Conservation (phyloP, 1,284 basidiomycete genomes). For the Wallemia ichthyophaga region DNA sequence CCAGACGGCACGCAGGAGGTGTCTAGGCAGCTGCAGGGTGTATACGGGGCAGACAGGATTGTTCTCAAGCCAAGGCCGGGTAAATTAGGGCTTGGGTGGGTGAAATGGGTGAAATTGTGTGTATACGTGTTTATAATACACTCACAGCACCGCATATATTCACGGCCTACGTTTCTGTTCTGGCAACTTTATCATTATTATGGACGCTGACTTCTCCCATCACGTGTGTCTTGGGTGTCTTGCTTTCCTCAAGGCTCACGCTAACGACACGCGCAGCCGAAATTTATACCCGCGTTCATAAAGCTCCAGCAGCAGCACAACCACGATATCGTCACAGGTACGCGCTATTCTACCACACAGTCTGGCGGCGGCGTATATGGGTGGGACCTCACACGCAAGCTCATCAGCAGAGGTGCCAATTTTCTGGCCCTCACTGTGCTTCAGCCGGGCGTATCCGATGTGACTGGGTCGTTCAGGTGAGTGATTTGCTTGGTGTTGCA, state of each 20-base stretch:
- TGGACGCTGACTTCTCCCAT: conserved; percentile 88
- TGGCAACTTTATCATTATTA: conserved; percentile 82
- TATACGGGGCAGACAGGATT: conserved; percentile 58
- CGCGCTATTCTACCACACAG: conserved; percentile 30
- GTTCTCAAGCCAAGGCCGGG: conserved; percentile 57
- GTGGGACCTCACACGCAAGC: conserved; percentile 61
- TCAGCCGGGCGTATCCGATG: conserved; percentile 50
- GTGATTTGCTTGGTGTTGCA: conserved; percentile 9
- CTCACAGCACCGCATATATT: conserved; percentile 55
- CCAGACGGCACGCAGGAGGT: conserved; percentile 75
- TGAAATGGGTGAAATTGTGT: conserved; percentile 5
- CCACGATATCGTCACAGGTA: conserved; percentile 66
- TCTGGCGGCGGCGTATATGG: conserved; percentile 45
- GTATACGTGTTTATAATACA: neutral
- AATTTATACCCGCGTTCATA: conserved; percentile 5
- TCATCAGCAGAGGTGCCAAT: conserved; percentile 59
- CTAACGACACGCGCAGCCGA: conserved; percentile 1
- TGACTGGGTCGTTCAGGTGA: conserved; percentile 60
- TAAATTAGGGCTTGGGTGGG: conserved; percentile 57
- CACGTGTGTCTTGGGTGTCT: conserved; percentile 30
- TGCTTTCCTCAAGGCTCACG: neutral
- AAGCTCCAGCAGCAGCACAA: conserved; percentile 39
- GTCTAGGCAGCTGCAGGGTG: conserved; percentile 36
- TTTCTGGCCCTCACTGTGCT: conserved; percentile 54
- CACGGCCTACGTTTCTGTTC: conserved; percentile 61